Base-by-base conservation (phyloP, 495 filamentous ascomycete genomes). In the Aspergillus bridgeri region DNA sequence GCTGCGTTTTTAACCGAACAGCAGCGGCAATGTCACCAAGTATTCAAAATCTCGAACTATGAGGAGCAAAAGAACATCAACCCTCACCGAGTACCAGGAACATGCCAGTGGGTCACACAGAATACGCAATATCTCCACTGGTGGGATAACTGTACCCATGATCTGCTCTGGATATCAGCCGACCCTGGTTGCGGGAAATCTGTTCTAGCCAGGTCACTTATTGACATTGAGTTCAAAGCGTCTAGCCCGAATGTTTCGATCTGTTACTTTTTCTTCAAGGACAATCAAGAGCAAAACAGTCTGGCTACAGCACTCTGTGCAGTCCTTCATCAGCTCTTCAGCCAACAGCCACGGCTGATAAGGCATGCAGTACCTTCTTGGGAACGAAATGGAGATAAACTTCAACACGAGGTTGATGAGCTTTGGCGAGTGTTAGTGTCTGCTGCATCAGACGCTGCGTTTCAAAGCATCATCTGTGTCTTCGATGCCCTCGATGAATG, bases 231-330 rank as follows among this genome's bases (percentile, higher is more conserved):
- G 52, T 56, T 69, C 7, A 45, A 59, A 18, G 27, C 3, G 18
- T 33, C 51, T 1, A 17, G 20, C 42, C 22, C 54, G 8, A 46
- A 51, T 24, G 58, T 59, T n/a, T 62, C 60, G 19, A 46, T 75
- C 13, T 78, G 71, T 54, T 78, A 76, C 60, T 79, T 80, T 52
- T 81, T 80, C 50, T 80, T 77, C 60, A 75, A 76, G 48, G 75
- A 78, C 17, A 64, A 69, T 18, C 61, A 72, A 11, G 58, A 69
- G 18, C 73, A 75, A 51, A 70, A 73, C 24, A 56, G 43, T 48
- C 65, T 69, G 25, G 54, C 51, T 20, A 57, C 50, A 19, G 72
- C 71, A 42, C 60, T 80, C 6, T 75, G 67, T 56, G 67, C 70
- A 17, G 49, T 79, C 20, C 60, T 80, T 0, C 72, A 80, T 65